Evolutionary conservation across 805 yeast species (phyloP).

Genomic region (Zygosaccharomyces kombuchaensis): DNA sequence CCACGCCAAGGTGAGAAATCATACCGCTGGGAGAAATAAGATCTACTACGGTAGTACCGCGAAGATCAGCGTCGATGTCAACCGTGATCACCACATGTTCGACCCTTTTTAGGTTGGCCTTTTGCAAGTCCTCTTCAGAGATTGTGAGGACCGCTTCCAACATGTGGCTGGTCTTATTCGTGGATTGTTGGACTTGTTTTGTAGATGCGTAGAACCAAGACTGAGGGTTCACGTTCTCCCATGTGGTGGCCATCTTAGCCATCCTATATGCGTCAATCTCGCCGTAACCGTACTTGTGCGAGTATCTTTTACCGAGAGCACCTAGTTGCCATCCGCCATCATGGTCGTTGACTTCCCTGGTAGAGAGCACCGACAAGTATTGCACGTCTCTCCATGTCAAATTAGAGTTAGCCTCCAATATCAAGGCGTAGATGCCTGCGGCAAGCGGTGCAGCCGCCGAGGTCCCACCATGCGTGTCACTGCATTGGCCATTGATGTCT

Average conservation of each 20-base stretch:
- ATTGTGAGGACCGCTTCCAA: constrained; percentile 44
- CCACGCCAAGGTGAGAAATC: constrained; percentile 65
- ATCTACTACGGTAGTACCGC: constrained; percentile 68
- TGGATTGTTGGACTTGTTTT: constrained; percentile 31
- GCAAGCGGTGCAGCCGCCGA: constrained; percentile 99
- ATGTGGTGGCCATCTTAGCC: constrained; percentile 65
- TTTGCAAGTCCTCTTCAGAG: constrained; percentile 43
- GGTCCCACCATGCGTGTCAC: constrained; percentile 85
- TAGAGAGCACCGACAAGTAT: constrained; percentile 67
- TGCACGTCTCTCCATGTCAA: constrained; percentile 96
- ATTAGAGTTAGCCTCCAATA: constrained; percentile 75
- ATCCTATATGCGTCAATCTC: constrained; percentile 76
- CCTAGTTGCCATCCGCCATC: constrained; percentile 76
- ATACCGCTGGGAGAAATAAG: constrained; percentile 75
- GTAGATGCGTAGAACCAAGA: constrained; percentile 63
- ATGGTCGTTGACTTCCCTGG: constrained; percentile 58
- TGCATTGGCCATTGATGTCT: constrained; percentile 65
- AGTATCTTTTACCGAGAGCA: constrained; percentile 62
- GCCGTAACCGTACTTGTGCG: constrained; percentile 90
- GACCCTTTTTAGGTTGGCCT: constrained; percentile 59
- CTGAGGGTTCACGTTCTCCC: constrained; percentile 90
- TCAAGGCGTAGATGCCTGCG: constrained; percentile 88
- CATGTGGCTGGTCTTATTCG: constrained; percentile 22
- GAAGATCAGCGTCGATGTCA: constrained; percentile 53
- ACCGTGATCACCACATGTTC: constrained; percentile 88